A percentile compares a stretch with the other conserved stretches of the same genome.
phyloP scores from a whole-genome alignment of 208 protist species.

The Angomonas desouzai region DNA sequence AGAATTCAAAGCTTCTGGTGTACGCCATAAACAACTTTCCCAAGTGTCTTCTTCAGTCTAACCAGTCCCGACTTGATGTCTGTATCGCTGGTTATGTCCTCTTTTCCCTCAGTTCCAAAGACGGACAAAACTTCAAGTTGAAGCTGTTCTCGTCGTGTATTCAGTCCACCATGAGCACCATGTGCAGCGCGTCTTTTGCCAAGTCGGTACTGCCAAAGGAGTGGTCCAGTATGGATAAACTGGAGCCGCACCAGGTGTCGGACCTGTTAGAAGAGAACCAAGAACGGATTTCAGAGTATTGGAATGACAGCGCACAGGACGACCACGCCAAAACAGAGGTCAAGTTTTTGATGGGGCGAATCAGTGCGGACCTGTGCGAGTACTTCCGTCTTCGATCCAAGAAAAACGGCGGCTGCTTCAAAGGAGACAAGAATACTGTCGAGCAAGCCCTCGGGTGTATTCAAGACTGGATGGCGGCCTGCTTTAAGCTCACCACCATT shows the following conservation, averaged over 20 bases:
- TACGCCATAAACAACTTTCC: constrained; percentile 65
- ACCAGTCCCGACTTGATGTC: constrained; percentile 56
- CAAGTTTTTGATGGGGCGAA: constrained; percentile 75
- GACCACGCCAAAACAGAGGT: constrained; percentile 55
- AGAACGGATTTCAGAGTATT: constrained; percentile 77
- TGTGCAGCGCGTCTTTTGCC: constrained; percentile 76
- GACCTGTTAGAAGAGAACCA: constrained; percentile 80
- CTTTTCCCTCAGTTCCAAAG: constrained; percentile 54
- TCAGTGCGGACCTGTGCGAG: constrained; percentile 61
- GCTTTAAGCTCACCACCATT: constrained; percentile 72
- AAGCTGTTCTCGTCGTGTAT: constrained; percentile 56
- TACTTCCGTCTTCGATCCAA: constrained; percentile 54
- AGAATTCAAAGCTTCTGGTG: constrained; percentile 41
- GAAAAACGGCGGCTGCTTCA: constrained; percentile 49
- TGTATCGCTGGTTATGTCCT: constrained; percentile 68
- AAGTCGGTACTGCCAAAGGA: constrained; percentile 47
- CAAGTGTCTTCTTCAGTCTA: constrained; percentile 40
- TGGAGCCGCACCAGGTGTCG: constrained; percentile 48
- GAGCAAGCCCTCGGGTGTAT: constrained; percentile 65
- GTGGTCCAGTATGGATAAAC: constrained; percentile 38
- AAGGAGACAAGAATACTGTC: constrained; percentile 36
- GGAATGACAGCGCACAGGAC: constrained; percentile 81
- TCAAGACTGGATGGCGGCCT: constrained; percentile 76
- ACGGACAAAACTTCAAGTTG: constrained; percentile 24
- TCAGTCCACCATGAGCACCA: constrained; percentile 55